A percentile compares a stretch with the other conserved stretches of the same genome.
phyloP scores from a whole-genome alignment of 176 grass and related monocot species.

The Bothriochloa decipiens region DNA sequence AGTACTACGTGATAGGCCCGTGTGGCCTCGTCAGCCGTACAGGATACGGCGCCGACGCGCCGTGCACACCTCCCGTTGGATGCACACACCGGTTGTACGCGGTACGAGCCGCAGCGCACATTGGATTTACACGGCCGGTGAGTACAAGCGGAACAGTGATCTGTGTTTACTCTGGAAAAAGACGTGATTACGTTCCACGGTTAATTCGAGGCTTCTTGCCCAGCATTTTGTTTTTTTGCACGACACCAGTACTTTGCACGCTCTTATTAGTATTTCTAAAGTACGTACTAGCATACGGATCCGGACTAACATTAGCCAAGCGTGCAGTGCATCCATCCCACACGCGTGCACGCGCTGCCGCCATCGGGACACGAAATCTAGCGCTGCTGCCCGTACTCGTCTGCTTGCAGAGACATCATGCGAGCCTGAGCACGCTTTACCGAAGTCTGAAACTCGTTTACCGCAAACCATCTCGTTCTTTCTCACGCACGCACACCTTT shows the following conservation, averaged over 20 bases:
- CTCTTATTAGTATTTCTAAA: not conserved
- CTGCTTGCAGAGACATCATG: not conserved
- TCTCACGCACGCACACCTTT: not conserved
- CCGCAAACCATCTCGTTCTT: not conserved
- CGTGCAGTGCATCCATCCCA: not conserved
- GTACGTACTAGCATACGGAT: not conserved
- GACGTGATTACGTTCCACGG: not conserved
- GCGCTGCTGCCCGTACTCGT: not conserved
- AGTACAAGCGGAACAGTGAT: not conserved
- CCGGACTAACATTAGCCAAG: not conserved
- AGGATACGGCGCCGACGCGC: constrained; percentile 3
- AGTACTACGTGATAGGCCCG: not conserved
- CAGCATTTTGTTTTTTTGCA: too few species aligned
- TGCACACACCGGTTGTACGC: not conserved
- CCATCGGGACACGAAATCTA: not conserved
- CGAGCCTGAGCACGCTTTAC: not conserved
- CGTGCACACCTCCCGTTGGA: not conserved
- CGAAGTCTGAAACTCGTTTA: not conserved
- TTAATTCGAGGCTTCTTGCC: not conserved
- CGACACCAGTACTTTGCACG: too few species aligned
- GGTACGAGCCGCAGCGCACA: not conserved
- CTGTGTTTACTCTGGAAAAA: not conserved
- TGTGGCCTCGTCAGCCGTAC: not conserved
- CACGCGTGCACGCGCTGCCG: not conserved
- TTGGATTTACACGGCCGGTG: not conserved